These are phyloP conservation scores for Aspergillus pseudotamarii DNA, from an alignment of 2,329 filamentous ascomycete species.

Conservation along the genomic window DNA sequence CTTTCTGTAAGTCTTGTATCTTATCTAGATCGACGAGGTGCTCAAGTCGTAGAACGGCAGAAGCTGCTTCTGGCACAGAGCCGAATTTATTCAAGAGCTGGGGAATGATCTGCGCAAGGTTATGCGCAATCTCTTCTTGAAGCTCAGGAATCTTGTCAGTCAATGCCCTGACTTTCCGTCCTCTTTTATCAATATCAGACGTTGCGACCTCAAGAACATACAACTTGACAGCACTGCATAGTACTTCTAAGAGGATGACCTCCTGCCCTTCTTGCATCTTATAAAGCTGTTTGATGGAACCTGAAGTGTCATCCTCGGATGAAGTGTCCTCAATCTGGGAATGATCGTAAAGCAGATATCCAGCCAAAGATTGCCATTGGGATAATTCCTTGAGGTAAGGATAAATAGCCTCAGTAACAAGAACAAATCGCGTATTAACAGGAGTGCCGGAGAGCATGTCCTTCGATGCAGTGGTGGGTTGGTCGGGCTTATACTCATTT, in stretches of 20 bases:
- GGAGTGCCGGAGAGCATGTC: slow-evolving; percentile 60
- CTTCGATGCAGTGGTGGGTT: slow-evolving; percentile 26
- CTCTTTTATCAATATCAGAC: slow-evolving; percentile 57
- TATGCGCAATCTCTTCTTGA: slow-evolving; percentile 76
- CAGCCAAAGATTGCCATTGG: slow-evolving; percentile 85
- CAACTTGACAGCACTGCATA: slow-evolving; percentile 79
- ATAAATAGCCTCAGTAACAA: slow-evolving; percentile 84
- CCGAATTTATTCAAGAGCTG: slow-evolving; percentile 90
- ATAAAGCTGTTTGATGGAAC: slow-evolving; percentile 69
- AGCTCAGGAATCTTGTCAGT: slow-evolving; percentile 67
- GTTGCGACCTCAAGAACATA: slow-evolving; percentile 69
- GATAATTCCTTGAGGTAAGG: slow-evolving; percentile 78
- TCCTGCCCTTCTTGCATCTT: slow-evolving; percentile 78
- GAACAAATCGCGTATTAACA: slow-evolving; percentile 78
- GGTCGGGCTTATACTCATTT: slow-evolving; percentile 32
- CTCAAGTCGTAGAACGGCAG: slow-evolving; percentile 81
- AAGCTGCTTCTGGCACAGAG: slow-evolving; percentile 82
- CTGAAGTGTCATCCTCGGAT: slow-evolving; percentile 61
- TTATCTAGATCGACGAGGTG: slow-evolving; percentile 84
- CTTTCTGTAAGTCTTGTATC: slow-evolving; percentile 86
- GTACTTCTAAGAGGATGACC: slow-evolving; percentile 79
- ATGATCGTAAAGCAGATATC: slow-evolving; percentile 91
- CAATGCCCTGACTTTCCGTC: slow-evolving; percentile 60
- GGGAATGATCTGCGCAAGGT: slow-evolving; percentile 78
- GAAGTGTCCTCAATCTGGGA: slow-evolving; percentile 62